A percentile compares a stretch with the other conserved stretches of the same genome.
Conservation (phyloP, 2,329 filamentous ascomycete species). For the Colletotrichum sp. region DNA sequence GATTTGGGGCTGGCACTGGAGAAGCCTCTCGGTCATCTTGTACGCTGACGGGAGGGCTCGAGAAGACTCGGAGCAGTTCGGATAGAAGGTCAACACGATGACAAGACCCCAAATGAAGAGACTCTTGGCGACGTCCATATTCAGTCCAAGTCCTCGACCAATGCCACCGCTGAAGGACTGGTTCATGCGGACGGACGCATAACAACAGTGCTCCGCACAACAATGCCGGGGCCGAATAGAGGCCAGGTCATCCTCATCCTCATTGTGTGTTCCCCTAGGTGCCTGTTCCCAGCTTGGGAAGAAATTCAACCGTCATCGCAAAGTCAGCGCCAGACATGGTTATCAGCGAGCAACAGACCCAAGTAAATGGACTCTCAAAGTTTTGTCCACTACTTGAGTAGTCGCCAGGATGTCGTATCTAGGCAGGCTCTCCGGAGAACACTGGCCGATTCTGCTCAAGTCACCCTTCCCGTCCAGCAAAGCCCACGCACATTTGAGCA, state of each 20-base stretch:
- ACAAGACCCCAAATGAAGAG: background rate
- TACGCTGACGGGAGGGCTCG: background rate
- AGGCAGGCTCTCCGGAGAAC: background rate
- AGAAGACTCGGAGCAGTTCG: background rate
- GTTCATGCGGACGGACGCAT: constrained; percentile 81
- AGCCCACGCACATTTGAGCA: background rate
- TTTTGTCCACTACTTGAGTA: background rate
- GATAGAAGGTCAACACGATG: background rate
- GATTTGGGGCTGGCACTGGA: background rate
- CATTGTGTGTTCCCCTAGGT: too few species aligned
- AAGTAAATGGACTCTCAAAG: background rate
- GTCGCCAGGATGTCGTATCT: background rate
- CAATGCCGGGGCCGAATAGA: background rate
- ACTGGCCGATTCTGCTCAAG: rapidly evolving
- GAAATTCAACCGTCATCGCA: background rate
- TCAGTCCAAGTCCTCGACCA: constrained; percentile 73
- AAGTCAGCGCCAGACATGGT: background rate
- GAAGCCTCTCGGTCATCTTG: background rate
- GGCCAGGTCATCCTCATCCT: too few species aligned
- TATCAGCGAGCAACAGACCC: background rate
- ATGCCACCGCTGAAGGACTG: constrained; percentile 47
- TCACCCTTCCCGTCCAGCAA: background rate
- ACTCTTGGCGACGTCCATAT: constrained; percentile 69
- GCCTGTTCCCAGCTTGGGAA: background rate
- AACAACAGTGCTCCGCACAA: constrained; percentile 54